Evolutionary conservation across 2,329 filamentous ascomycete species (phyloP).

Genomic region (Tympanopsis confertula): DNA sequence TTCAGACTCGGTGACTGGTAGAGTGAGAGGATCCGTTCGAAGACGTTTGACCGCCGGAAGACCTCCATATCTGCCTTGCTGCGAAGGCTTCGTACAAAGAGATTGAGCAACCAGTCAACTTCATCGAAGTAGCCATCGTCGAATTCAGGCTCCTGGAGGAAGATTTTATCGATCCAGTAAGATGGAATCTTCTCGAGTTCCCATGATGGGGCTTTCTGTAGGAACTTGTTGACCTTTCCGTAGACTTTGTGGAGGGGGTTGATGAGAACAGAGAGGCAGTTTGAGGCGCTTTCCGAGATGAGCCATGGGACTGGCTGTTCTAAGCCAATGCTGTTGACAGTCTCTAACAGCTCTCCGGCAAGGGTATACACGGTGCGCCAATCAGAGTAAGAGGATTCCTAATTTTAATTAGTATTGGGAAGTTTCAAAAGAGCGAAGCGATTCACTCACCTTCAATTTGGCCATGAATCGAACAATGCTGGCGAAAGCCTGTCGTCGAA

Average conservation of each 20-base stretch:
- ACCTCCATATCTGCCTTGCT: constrained; percentile 10
- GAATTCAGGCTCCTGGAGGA: constrained; percentile 38
- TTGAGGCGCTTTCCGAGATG: constrained; percentile 39
- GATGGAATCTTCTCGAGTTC: constrained; percentile 12
- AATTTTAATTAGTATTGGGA: constrained; percentile 1
- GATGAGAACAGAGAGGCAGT: constrained; percentile 33
- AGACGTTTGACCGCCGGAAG: constrained; percentile 18
- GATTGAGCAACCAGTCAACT: constrained; percentile 42
- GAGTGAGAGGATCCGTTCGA: constrained; percentile 42
- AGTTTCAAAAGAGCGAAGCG: neutral
- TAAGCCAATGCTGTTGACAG: constrained; percentile 24
- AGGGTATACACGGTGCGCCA: constrained; percentile 39
- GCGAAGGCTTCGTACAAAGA: constrained; percentile 33
- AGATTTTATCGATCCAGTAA: constrained; percentile 28
- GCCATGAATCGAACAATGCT: constrained; percentile 19
- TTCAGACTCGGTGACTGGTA: constrained; percentile 35
- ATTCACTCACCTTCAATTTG: neutral
- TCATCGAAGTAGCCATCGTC: constrained; percentile 43
- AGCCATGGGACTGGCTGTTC: constrained; percentile 38
- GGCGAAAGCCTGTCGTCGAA: constrained; percentile 39
- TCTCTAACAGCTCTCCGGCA: constrained; percentile 46
- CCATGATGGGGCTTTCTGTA: constrained; percentile 45
- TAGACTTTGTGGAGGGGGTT: constrained; percentile 48
- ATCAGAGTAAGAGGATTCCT: constrained; percentile 34
- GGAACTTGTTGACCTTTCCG: constrained; percentile 47